phyloP scores from a whole-genome alignment of 331 rosid species.

The Pyrus hybrid region DNA sequence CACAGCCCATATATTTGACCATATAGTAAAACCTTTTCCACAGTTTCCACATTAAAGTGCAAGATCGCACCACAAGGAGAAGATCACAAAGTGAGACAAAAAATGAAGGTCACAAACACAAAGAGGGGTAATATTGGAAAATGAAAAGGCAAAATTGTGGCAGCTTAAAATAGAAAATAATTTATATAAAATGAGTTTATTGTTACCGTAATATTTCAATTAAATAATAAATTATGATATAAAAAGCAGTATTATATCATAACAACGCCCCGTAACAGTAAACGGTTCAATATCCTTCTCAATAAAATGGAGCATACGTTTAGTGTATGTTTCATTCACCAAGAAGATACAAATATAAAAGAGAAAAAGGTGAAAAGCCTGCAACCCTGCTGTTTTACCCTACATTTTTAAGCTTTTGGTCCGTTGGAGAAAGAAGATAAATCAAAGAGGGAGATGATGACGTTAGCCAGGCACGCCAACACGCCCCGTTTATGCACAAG shows the following conservation, averaged over 20 bases:
- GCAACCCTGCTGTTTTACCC: neutral
- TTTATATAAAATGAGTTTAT: too few species aligned
- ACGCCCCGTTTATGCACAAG: neutral
- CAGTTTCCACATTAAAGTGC: neutral
- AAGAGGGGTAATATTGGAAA: conserved; percentile 2
- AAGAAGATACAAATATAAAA: neutral
- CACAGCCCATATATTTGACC: conserved; percentile 5
- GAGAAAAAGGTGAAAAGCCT: conserved; percentile 11
- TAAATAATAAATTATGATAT: too few species aligned
- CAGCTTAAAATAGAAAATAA: neutral
- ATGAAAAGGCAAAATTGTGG: neutral
- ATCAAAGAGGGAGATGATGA: conserved; percentile 32
- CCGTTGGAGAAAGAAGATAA: neutral
- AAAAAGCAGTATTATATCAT: too few species aligned
- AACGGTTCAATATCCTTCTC: too few species aligned
- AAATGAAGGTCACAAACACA: neutral
- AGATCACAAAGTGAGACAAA: neutral
- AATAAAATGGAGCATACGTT: neutral
- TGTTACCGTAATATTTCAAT: too few species aligned
- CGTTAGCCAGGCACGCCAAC: conserved; percentile 41
- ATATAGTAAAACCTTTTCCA: neutral
- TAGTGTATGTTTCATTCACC: neutral
- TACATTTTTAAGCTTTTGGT: conserved; percentile 4
- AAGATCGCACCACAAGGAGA: neutral
- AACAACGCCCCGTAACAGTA: too few species aligned